phyloP scores from a whole-genome alignment of 768 basidiomycete species.

The Kondoa subrosea region DNA sequence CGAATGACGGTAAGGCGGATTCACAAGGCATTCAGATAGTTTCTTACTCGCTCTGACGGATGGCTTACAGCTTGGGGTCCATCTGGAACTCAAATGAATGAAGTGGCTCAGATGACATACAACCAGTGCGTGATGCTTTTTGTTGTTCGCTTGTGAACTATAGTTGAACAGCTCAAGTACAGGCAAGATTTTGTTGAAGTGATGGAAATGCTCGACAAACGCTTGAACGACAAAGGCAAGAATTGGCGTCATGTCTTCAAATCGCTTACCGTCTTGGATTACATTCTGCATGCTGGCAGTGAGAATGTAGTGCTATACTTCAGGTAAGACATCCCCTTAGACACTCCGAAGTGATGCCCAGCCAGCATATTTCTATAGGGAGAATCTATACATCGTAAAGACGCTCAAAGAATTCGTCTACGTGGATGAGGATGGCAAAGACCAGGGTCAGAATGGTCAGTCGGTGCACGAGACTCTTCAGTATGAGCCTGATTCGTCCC shows the following conservation, averaged over 20 bases:
- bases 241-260: constrained; percentile 99
- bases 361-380: constrained; percentile 36
- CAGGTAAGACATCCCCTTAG: constrained; percentile 23
- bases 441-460: constrained; percentile 74
- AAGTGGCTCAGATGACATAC: constrained; percentile 87
- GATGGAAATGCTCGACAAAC: constrained; percentile 99
- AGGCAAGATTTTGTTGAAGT: constrained; percentile 95
- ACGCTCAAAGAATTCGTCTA: constrained; percentile 97
- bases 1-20: constrained; percentile 13
- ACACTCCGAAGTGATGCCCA: neutral
- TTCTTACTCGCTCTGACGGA: constrained; percentile 39
- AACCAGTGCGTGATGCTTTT: constrained; percentile 55
- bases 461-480: neutral
- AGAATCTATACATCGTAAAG: constrained; percentile 95
- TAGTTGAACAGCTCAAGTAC: constrained; percentile 21
- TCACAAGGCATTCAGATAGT: neutral
- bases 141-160: neutral
- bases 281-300: constrained; percentile 84
- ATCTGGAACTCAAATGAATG: constrained; percentile 74
- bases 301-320: constrained; percentile 99
- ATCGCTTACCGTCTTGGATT: constrained; percentile 85
- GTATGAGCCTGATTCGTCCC: neutral
- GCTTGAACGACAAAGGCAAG: constrained; percentile 89
- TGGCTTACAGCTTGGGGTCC: constrained; percentile 78
- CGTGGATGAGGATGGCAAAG: constrained; percentile 84